Conservation (phyloP, 352 stramenopile species). For the Pythium aquatile region DNA sequence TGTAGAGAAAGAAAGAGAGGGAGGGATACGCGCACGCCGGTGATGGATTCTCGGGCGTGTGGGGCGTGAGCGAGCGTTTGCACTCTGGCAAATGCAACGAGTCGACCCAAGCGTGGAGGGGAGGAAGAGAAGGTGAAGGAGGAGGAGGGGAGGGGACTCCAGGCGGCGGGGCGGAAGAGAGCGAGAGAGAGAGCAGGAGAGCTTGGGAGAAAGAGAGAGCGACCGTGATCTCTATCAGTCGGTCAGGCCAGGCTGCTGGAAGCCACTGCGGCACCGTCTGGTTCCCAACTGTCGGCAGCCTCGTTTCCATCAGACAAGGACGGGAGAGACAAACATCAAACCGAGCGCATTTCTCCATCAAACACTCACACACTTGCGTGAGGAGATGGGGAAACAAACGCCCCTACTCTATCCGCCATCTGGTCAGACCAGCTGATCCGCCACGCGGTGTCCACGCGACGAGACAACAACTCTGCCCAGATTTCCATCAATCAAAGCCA, state of each 20-base stretch:
- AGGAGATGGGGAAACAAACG: neutral
- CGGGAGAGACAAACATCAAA: conserved; percentile 1
- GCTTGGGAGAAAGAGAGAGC: too few relatives aligned
- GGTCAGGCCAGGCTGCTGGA: neutral
- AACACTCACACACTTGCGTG: neutral
- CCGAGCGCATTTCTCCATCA: neutral
- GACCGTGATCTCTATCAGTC: neutral
- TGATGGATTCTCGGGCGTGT: neutral
- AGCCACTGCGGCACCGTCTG: neutral
- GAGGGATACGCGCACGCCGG: neutral
- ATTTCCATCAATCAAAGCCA: neutral
- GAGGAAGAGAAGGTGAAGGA: neutral
- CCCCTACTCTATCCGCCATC: neutral
- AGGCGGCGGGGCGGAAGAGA: neutral
- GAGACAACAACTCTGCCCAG: neutral
- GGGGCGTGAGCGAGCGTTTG: conserved; percentile 1
- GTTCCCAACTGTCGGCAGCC: neutral
- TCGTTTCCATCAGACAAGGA: conserved; percentile 2
- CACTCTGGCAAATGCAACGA: neutral
- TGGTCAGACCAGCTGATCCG: neutral
- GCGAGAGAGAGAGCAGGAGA: neutral
- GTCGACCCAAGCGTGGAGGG: neutral
- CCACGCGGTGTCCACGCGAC: neutral
- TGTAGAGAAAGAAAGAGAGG: neutral
- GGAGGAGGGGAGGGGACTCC: too few relatives aligned